Evolutionary conservation across 257 asterid species (phyloP).

Genomic region (Nicotiana benthamiana): DNA sequence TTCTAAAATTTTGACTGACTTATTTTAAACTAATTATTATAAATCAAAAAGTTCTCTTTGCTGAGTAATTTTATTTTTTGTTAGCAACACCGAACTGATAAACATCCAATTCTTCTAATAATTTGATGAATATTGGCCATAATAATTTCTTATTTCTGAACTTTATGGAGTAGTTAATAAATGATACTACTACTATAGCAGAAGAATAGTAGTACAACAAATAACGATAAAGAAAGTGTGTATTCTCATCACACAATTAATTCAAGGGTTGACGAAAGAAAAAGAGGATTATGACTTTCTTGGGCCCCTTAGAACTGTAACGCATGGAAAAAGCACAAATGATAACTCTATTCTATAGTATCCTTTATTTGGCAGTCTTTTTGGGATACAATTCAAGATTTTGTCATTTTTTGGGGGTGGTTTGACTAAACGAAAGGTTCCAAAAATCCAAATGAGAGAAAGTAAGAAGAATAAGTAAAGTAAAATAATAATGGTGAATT

Average conservation of each 20-base stretch:
- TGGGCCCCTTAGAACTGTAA: constrained; percentile 5
- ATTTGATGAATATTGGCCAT: neutral
- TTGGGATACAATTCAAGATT: constrained; percentile 6
- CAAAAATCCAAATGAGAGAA: neutral
- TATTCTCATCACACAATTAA: constrained; percentile 14
- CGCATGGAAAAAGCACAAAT: neutral
- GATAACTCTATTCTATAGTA: neutral
- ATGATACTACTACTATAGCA: no score
- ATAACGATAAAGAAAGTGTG: neutral
- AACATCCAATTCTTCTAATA: neutral
- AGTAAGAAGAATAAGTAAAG: neutral
- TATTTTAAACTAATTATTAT: neutral
- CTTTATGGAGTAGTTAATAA: neutral
- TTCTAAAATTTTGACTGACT: neutral
- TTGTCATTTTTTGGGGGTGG: neutral
- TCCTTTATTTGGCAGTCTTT: neutral
- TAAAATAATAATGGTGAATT: no score
- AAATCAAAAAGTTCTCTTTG: neutral
- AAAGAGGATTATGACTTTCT: constrained; percentile 5
- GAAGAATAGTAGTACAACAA: neutral
- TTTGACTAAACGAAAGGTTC: constrained; percentile 9
- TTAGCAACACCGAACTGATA: neutral
- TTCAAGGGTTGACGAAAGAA: constrained; percentile 36
- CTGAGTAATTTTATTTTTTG: neutral
- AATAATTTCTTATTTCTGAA: neutral